Base-by-base conservation (phyloP, 768 basidiomycete genomes). In the Boletus edulis region DNA sequence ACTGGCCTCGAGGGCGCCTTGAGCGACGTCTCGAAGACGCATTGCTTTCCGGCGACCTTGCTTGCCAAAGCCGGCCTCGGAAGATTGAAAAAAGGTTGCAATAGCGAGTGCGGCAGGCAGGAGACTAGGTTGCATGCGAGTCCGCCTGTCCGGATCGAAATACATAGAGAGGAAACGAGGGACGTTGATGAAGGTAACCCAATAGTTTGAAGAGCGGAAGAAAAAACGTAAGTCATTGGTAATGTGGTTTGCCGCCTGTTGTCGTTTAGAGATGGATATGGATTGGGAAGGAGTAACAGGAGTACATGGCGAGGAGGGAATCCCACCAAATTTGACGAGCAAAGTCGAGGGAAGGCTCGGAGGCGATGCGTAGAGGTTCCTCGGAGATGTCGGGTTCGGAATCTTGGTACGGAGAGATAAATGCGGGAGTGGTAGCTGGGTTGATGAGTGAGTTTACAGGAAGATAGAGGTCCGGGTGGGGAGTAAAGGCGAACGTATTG, bases 311-410 rank as follows among this genome's bases (percentile, higher is more conserved):
- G 35, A 89, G 69, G 17, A 91, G 75, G 5, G 80, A 82, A 63
- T 90, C 90, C 85, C 86, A 91, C 89, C 89, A 90, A 22, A 82
- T 84, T 72, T 86, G 83, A 47, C 87, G 85, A 17, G 77, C 74
- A 67, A 87, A 89, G 46, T 79, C 76, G 37, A 87, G 71, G 10
- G 86, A 86, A 8, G 89, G 89, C 57, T 84, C 81, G 44, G 73
- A 64, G 7, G 63, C 66, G n/a, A 85, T 80, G 31, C 32, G 54
- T 7, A 10, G 18, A 44, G 59, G 47, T 27, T 49, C 49, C 31
- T 66, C 54, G 10, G 55, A 55, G 35, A n/a, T 47, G 32, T 63
- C 59, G 38, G 53, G 47, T 18, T 59, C 55, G 11, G 39, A 41
- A 14, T 61, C 56, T 35, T 61, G 49, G 48, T 63, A 39, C 34